phyloP scores from a whole-genome alignment of 2,329 filamentous ascomycete genomes.

The Cladosporium cucumerinum region DNA sequence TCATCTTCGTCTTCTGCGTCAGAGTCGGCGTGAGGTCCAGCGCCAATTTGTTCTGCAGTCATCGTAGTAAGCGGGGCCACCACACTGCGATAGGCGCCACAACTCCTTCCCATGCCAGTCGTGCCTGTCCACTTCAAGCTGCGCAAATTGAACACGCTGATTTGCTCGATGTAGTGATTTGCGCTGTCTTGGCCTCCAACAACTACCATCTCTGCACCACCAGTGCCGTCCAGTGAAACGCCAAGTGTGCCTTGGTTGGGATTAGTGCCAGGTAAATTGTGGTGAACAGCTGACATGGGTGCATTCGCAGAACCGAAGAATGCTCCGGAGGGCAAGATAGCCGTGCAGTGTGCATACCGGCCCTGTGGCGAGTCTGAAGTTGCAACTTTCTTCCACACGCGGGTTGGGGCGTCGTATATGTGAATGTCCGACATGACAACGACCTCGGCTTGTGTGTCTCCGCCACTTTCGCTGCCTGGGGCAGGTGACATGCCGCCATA shows the following conservation, averaged over 20 bases:
- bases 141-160: slow-evolving; percentile 94
- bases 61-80: slow-evolving; percentile 75
- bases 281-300: slow-evolving; percentile 79
- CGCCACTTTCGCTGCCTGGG: slow-evolving; percentile 58
- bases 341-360: slow-evolving; percentile 93
- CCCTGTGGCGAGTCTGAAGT: slow-evolving; percentile 81
- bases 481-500: slow-evolving; percentile 95
- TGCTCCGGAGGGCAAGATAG: slow-evolving; percentile 83
- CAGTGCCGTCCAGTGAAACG: slow-evolving; percentile 82
- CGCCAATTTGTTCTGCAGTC: slow-evolving; percentile 64
- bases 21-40: slow-evolving; percentile 45
- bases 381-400: slow-evolving; percentile 75
- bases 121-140: slow-evolving; percentile 95
- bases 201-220: slow-evolving; percentile 94
- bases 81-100: slow-evolving; percentile 93
- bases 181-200: slow-evolving; percentile 93
- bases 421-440: slow-evolving; percentile 98
- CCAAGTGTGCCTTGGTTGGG: slow-evolving; percentile 86
- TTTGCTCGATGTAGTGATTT: slow-evolving; percentile 99
- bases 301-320: slow-evolving; percentile 81
- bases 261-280: slow-evolving; percentile 79
- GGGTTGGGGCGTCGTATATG: slow-evolving; percentile 82
- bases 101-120: slow-evolving; percentile 81
- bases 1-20: slow-evolving; percentile 40
- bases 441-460: slow-evolving; percentile 60